phyloP scores from a whole-genome alignment of 257 asterid genomes.

The Solanum boliviense region DNA sequence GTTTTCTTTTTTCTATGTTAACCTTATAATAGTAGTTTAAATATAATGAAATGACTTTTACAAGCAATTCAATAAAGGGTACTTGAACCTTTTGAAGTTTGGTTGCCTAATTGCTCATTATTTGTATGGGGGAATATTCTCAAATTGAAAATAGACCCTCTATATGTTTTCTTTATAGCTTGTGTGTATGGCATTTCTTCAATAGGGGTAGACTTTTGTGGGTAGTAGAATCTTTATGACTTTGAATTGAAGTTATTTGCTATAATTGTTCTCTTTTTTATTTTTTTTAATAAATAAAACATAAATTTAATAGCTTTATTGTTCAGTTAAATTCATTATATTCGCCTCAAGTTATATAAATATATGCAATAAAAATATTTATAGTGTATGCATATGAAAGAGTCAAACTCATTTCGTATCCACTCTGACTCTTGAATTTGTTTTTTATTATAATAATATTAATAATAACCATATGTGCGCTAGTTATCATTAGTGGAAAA shows the following conservation, averaged over 20 bases:
- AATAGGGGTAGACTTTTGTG: neutral
- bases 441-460: neutral
- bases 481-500: neutral
- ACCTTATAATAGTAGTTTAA: neutral
- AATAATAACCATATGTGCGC: neutral
- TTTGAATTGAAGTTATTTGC: neutral
- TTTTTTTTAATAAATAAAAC: no score
- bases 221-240: neutral
- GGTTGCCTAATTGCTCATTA: constrained; percentile 23
- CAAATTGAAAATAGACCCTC: neutral
- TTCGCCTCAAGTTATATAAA: neutral
- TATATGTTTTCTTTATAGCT: neutral
- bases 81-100: constrained; percentile 21
- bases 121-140: constrained; percentile 27
- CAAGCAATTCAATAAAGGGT: constrained; percentile 12
- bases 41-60: neutral
- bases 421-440: neutral
- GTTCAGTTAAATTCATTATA: neutral
- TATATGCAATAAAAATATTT: neutral
- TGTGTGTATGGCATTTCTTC: neutral
- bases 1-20: neutral
- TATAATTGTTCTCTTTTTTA: no score
- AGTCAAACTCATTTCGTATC: neutral
- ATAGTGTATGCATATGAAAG: neutral
- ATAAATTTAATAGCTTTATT: neutral